Evolutionary conservation across 2,329 filamentous ascomycete genomes (phyloP), one percentile per base, ranked within the genome.

Genomic region (Mollisiaceae sp.): DNA sequence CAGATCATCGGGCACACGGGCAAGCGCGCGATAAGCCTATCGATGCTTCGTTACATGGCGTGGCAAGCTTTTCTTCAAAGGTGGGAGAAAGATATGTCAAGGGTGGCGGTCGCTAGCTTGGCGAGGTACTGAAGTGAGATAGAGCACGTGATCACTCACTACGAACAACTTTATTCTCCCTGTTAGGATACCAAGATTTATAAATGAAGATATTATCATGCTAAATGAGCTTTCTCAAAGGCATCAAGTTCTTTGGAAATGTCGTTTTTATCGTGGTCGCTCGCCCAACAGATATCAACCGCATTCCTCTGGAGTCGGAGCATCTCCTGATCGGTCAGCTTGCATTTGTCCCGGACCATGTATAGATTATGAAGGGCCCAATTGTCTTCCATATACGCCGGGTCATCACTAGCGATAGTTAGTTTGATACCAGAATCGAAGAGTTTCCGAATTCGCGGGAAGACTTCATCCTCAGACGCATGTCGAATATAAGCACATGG

Each of bases 401-500:
- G 81, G 65, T 82, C 80, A 66, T 82, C 81, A 61, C 79, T 81
- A 54, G 78, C 79, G 66, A 82, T 78, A 39, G 77, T 78, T 22
- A 82, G 69, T 59, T 78, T 79, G 47, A 82, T 77, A 0, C 80
- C 80, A 1, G 72, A 75, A 57, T 82, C 78, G 64, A 76, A 78
- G 8, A 82, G 69, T 47, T 67, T 75, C 24, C 77, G 74, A 38
- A 82, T 79, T 56, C 79, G 79, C 0, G 77, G 75, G 62, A 82
- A 82, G 0, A 82, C 67, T 24, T 77, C 75, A 0, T 78, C 78
- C 2, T 78, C 77, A 24, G 77, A 70, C 45, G 79, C 76, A 32
- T 69, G 72, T 69, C 83, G 80, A 22, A 92, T 84, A 77, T 94
- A 93, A 67, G 88, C 91, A 68, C 91, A 75, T 0, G 91, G 91